These are phyloP conservation scores for Cephalotrichum gorgonifer DNA, from an alignment of 2,329 filamentous ascomycete genomes.

Conservation along the genomic window DNA sequence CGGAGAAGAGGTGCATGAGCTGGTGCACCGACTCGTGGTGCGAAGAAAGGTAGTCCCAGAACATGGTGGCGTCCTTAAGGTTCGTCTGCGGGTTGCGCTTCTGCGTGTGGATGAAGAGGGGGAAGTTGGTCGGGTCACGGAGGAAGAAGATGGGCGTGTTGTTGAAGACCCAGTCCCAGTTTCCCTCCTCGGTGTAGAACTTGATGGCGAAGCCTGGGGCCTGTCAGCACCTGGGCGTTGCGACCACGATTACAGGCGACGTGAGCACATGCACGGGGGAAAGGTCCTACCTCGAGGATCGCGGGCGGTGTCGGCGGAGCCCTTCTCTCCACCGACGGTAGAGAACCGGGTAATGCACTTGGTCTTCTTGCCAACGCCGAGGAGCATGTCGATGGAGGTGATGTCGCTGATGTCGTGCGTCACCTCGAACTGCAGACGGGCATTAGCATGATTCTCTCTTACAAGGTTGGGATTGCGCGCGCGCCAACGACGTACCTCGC, in stretches of 20 bases:
- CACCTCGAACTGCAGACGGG: slow-evolving; percentile 28
- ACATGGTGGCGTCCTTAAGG: slow-evolving; percentile 58
- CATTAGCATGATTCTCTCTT: background rate
- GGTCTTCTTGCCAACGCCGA: slow-evolving; percentile 57
- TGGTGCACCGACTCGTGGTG: slow-evolving; percentile 55
- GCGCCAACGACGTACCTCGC: slow-evolving; percentile 14
- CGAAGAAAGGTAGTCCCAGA: slow-evolving; percentile 33
- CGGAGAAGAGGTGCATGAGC: slow-evolving; percentile 56
- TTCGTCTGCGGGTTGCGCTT: slow-evolving; percentile 67
- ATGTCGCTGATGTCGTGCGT: slow-evolving; percentile 40
- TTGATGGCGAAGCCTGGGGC: slow-evolving; percentile 53
- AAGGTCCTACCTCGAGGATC: slow-evolving; percentile 26
- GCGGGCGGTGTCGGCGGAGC: slow-evolving; percentile 60
- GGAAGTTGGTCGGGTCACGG: slow-evolving; percentile 64
- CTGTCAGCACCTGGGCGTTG: background rate
- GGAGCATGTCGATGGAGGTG: slow-evolving; percentile 41
- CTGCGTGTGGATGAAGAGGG: slow-evolving; percentile 67
- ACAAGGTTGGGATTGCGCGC: too few relatives aligned
- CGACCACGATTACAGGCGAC: too few relatives aligned
- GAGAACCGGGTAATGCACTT: slow-evolving; percentile 60
- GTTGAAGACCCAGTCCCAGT: slow-evolving; percentile 64
- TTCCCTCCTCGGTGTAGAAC: slow-evolving; percentile 62
- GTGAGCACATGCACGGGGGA: too few relatives aligned
- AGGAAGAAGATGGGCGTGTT: slow-evolving; percentile 73
- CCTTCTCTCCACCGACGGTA: slow-evolving; percentile 64